phyloP scores from a whole-genome alignment of 805 yeast genomes.

The Aciculoconidium aculeatum region DNA sequence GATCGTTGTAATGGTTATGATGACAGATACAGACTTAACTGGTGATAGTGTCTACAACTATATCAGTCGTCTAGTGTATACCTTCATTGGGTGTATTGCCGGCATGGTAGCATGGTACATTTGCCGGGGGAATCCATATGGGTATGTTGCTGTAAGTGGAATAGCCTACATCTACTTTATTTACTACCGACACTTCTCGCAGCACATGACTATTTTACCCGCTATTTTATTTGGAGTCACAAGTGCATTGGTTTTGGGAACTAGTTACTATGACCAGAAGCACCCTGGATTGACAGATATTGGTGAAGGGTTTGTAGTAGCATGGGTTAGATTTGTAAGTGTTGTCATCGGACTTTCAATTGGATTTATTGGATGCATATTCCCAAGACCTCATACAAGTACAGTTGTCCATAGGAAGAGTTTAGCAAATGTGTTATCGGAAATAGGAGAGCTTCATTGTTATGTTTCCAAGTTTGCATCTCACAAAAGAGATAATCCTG shows the following conservation, averaged over 20 bases:
- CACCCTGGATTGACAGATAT: conserved; percentile 14
- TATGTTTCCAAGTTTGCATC: conserved; percentile 22
- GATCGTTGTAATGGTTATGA: conserved; percentile 27
- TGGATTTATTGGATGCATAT: conserved; percentile 24
- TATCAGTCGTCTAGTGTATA: conserved; percentile 17
- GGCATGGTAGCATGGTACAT: conserved; percentile 33
- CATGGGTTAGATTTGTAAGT: conserved; percentile 21
- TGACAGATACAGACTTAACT: conserved; percentile 24
- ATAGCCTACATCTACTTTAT: conserved; percentile 17
- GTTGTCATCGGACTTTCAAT: conserved; percentile 25
- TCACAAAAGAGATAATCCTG: conserved; percentile 15
- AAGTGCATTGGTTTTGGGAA: conserved; percentile 25
- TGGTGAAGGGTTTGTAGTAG: conserved; percentile 25
- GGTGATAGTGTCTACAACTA: conserved; percentile 25
- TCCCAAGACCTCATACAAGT: conserved; percentile 26
- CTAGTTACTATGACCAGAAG: conserved; percentile 26
- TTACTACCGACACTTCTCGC: conserved; percentile 27
- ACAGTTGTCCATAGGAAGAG: conserved; percentile 20
- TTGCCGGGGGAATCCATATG: conserved; percentile 29
- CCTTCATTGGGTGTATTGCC: conserved; percentile 23
- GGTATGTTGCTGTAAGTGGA: conserved; percentile 24
- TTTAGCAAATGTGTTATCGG: conserved; percentile 17
- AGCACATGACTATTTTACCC: conserved; percentile 22
- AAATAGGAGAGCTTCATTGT: conserved; percentile 25
- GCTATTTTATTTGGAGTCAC: conserved; percentile 22